phyloP scores from a whole-genome alignment of 371 early-diverging fungal genomes.

The Smittium mucronatum region DNA sequence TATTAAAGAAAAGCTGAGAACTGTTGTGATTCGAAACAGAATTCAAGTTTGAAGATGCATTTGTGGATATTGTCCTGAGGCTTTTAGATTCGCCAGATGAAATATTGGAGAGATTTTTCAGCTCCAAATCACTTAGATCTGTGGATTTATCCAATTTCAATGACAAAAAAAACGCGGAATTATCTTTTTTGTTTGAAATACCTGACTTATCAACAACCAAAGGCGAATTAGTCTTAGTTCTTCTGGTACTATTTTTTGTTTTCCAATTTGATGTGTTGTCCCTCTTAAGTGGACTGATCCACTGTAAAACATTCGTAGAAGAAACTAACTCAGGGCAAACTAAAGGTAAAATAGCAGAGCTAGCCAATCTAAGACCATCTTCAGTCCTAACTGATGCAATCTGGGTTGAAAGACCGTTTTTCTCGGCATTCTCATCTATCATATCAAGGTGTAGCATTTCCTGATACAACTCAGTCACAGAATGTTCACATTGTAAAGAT shows the following conservation, averaged over 20 bases:
- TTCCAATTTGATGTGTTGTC: not conserved
- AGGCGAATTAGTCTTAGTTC: not conserved
- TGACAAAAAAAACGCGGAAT: not conserved
- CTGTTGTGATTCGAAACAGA: too few relatives aligned
- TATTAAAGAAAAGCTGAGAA: not conserved
- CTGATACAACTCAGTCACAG: conserved; percentile 20
- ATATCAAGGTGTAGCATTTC: conserved; percentile 14
- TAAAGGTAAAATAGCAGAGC: conserved; percentile 30
- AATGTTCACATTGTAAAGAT: conserved; percentile 31
- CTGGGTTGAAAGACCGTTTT: not conserved
- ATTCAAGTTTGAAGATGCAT: not conserved
- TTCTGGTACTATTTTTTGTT: not conserved
- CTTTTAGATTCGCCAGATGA: too few relatives aligned
- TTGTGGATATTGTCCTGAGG: not conserved
- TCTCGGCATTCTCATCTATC: conserved; percentile 7
- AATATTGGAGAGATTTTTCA: not conserved
- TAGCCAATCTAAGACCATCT: conserved; percentile 25
- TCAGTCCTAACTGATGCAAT: conserved; percentile 10
- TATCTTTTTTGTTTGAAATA: not conserved
- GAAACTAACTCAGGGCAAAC: conserved; percentile 35
- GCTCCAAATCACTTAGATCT: not conserved
- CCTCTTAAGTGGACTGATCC: conserved; percentile 28
- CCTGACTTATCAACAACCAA: not conserved
- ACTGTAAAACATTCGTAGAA: conserved; percentile 33
- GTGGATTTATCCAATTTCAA: not conserved